A percentile compares a stretch with the other conserved stretches of the same genome.
phyloP scores from a whole-genome alignment of 2,329 filamentous ascomycete genomes.

The Hymenoscyphus infarciens region DNA sequence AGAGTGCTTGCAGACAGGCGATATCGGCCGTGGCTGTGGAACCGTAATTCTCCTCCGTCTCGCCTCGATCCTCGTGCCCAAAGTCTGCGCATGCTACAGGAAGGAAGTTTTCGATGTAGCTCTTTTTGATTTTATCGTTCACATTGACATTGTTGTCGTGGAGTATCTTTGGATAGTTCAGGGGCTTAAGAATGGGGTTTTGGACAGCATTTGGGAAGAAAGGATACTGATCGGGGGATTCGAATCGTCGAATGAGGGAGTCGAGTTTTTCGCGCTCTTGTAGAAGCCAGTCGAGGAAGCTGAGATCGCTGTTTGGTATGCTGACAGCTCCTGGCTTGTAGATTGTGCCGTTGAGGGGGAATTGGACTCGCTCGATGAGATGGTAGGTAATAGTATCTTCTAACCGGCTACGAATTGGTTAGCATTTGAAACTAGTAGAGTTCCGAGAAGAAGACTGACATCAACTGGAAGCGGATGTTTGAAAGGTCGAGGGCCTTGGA shows the following conservation, averaged over 20 bases:
- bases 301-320: conserved; percentile 69
- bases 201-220: conserved; percentile 86
- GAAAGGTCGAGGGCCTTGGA: conserved; percentile 82
- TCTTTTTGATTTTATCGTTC: conserved; percentile 79
- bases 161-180: conserved; percentile 84
- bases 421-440: background rate
- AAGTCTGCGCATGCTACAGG: conserved; percentile 78
- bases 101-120: conserved; percentile 80
- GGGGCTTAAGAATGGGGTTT: conserved; percentile 77
- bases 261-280: conserved; percentile 86
- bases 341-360: conserved; percentile 85
- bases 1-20: conserved; percentile 81
- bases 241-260: conserved; percentile 88
- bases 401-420: conserved; percentile 61
- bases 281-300: conserved; percentile 93
- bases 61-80: conserved; percentile 74
- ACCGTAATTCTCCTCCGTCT: conserved; percentile 91
- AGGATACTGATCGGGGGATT: conserved; percentile 94
- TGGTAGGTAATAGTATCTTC: conserved; percentile 98
- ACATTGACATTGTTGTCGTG: conserved; percentile 87
- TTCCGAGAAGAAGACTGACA: conserved; percentile 52
- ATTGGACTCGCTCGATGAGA: conserved; percentile 96
- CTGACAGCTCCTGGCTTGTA: conserved; percentile 77
- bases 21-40: conserved; percentile 91
- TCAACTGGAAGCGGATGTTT: conserved; percentile 90